These are phyloP conservation scores for Takakia lepidozioides DNA, from an alignment of 225 moss, liverwort and hornwort genomes.

Conservation along the genomic window DNA sequence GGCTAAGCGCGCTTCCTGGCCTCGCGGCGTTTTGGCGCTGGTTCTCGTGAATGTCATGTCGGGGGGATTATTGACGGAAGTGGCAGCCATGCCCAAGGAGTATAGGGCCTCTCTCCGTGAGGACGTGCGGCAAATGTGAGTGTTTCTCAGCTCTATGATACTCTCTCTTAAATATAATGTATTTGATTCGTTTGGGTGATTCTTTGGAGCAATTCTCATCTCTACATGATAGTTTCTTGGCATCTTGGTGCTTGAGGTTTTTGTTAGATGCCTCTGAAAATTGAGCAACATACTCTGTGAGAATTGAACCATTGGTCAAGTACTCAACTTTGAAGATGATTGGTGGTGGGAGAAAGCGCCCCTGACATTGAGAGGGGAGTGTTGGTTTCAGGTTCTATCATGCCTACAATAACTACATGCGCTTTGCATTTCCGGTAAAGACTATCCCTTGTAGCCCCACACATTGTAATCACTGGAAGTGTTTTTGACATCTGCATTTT, in stretches of 20 bases:
- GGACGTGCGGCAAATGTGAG: slow-evolving; percentile 30
- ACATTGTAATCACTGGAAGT: too few relatives aligned
- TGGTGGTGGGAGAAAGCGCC: not conserved
- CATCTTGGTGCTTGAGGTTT: not conserved
- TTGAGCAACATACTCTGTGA: too few relatives aligned
- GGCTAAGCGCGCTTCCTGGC: not conserved
- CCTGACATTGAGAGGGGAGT: not conserved
- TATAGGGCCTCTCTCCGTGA: slow-evolving; percentile 17
- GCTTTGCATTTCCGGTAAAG: slow-evolving; percentile 26
- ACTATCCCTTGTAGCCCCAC: too few relatives aligned
- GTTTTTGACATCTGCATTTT: too few relatives aligned
- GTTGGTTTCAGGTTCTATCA: slow-evolving; percentile 27
- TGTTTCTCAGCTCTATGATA: not conserved
- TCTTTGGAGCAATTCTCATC: not conserved
- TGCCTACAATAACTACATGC: slow-evolving; percentile 40
- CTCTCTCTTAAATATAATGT: not conserved
- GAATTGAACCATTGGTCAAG: too few relatives aligned
- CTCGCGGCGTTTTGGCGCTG: not conserved
- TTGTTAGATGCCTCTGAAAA: not conserved
- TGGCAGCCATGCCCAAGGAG: slow-evolving; percentile 7
- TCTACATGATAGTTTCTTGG: too few relatives aligned
- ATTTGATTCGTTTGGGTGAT: not conserved
- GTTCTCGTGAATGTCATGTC: not conserved
- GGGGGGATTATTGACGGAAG: not conserved
- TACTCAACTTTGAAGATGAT: too few relatives aligned